phyloP scores from a whole-genome alignment of 257 asterid genomes.

The Handroanthus guayacan region DNA sequence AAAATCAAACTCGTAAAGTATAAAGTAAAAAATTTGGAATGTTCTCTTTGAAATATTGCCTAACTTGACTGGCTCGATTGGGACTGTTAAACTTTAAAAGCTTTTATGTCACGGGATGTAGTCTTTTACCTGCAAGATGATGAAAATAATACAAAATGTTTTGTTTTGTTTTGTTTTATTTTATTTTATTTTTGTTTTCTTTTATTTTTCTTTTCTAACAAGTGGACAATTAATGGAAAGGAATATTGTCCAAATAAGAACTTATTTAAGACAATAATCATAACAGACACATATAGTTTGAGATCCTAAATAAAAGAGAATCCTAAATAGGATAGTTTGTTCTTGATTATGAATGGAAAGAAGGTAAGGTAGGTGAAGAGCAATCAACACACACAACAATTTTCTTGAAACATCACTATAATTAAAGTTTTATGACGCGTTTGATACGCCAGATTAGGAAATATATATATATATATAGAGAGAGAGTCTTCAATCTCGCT shows the following conservation, averaged over 20 bases:
- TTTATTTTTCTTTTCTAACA: not conserved
- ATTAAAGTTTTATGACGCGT: too few relatives aligned
- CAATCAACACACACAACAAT: too few relatives aligned
- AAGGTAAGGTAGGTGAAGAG: too few relatives aligned
- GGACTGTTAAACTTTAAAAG: not conserved
- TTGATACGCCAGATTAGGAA: too few relatives aligned
- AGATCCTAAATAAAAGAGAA: not conserved
- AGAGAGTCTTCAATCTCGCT: too few relatives aligned
- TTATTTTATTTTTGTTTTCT: too few relatives aligned
- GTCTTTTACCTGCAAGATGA: not conserved
- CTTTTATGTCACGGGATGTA: conserved; percentile 33
- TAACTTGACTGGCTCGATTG: conserved; percentile 9
- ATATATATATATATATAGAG: too few relatives aligned
- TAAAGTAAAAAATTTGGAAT: conserved; percentile 3
- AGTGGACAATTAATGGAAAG: conserved; percentile 5
- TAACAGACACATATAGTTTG: conserved; percentile 17
- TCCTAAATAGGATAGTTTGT: not conserved
- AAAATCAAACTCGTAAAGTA: not conserved
- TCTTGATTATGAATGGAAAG: too few relatives aligned
- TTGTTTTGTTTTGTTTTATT: not conserved
- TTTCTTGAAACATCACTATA: too few relatives aligned
- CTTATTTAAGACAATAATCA: conserved; percentile 17
- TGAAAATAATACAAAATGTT: not conserved
- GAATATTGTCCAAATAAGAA: not conserved
- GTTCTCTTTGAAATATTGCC: conserved; percentile 20